Base-by-base conservation (phyloP, 805 yeast genomes). In the Tanozyma kutaoensis region DNA sequence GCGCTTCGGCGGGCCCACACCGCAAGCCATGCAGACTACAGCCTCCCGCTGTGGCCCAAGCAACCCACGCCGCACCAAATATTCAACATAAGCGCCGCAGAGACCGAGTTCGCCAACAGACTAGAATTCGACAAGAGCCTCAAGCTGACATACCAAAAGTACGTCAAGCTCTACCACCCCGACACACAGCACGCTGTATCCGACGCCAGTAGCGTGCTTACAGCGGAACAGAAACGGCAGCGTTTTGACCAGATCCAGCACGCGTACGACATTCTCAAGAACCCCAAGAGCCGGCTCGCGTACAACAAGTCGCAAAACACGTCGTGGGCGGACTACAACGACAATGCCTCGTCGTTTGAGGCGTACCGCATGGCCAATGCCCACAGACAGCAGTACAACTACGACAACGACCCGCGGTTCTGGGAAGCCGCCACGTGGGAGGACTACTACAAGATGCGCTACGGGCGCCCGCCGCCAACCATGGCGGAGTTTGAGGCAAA, bases 131-230 rank as follows among this genome's bases (percentile, higher is more conserved):
- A 66, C 37, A 58, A 66, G 28, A 54, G 71, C 5, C 34, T 59
- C 15, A 54, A 55, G 30, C 17, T 35, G 4, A 49, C 35, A 15
- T 58, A 59, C 37, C 38, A 44, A 26, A 49, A 49, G 26, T 53
- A 40, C 25, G 85, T 85, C 8, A 80, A 78, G 46, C 43, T 73
- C 8, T 85, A 85, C 40, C 95, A 85, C 45, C 95, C 96, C 0
- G 96, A 85, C 43, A n/a, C n/a, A n/a, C n/a, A n/a, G n/a, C n/a
- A n/a, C n/a, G n/a, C n/a, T n/a, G n/a, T n/a, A n/a, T n/a, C n/a
- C n/a, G n/a, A n/a, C n/a, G n/a, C n/a, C n/a, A n/a, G n/a, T n/a
- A n/a, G n/a, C n/a, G 45, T 65, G 3, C 45, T 68, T 15, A 46
- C 51, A 3, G 37, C 28, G 5, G 52, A 46, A 10, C 45, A 37